Percentiles rank a stretch among this genome's conserved stretches.
phyloP scores from a whole-genome alignment of 495 filamentous ascomycete species.

The Podospora pseudoanserina region DNA sequence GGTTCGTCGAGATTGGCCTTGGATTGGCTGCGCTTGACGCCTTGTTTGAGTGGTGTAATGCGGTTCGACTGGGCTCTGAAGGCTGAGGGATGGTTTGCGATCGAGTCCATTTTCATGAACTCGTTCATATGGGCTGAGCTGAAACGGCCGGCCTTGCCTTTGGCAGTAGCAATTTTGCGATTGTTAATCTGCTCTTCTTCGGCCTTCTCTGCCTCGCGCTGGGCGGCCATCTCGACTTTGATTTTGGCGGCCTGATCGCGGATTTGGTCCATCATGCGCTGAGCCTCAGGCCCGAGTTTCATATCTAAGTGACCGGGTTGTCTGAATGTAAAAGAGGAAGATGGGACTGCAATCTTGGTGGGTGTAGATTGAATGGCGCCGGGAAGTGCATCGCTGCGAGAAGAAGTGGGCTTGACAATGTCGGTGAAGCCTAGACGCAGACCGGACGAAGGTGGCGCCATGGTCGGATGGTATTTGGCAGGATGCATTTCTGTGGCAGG shows the following conservation, averaged over 20 bases:
- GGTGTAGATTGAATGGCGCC: conserved; percentile 43
- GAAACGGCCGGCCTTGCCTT: conserved; percentile 71
- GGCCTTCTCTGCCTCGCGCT: conserved; percentile 47
- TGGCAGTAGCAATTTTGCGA: conserved; percentile 73
- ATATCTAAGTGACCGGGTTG: conserved; percentile 51
- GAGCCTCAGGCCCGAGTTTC: conserved; percentile 67
- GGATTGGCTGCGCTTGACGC: conserved; percentile 54
- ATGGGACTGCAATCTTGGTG: conserved; percentile 45
- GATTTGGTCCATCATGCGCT: conserved; percentile 71
- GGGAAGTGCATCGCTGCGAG: conserved; percentile 33
- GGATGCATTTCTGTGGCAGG: conserved; percentile 73
- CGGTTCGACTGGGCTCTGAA: conserved; percentile 64
- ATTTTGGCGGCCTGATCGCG: conserved; percentile 65
- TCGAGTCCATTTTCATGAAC: conserved; percentile 97
- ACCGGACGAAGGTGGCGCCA: conserved; percentile 62
- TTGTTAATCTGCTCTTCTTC: conserved; percentile 39
- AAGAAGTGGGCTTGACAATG: conserved; percentile 38
- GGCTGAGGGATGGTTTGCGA: conserved; percentile 75
- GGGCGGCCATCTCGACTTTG: conserved; percentile 58
- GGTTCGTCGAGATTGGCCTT: conserved; percentile 63
- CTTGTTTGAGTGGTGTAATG: conserved; percentile 47
- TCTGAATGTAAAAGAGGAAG: conserved; percentile 72
- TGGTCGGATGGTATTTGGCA: conserved; percentile 67
- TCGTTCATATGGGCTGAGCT: conserved; percentile 78
- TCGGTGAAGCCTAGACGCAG: conserved; percentile 66